Evolutionary conservation across 805 yeast genomes (phyloP).

Genomic region (Metschnikowia santaceciliae): DNA sequence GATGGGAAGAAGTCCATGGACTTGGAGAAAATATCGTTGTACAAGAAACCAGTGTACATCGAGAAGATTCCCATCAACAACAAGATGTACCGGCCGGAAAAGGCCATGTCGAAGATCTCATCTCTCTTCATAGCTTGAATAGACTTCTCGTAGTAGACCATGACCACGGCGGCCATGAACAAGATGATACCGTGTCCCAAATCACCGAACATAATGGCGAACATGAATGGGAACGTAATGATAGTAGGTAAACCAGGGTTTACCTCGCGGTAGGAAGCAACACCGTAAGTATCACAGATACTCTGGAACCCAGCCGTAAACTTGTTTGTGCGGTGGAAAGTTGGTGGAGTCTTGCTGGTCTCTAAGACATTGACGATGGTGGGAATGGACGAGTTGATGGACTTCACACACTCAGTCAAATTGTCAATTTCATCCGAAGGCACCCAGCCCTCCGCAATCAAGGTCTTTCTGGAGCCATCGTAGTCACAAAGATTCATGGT

Average conservation of each 20-base stretch:
- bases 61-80: conserved; percentile 92
- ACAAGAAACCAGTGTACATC: conserved; percentile 89
- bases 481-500: conserved; percentile 76
- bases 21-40: conserved; percentile 90
- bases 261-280: conserved; percentile 89
- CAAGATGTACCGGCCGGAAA: conserved; percentile 84
- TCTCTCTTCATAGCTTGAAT: conserved; percentile 71
- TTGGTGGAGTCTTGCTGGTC: conserved; percentile 88
- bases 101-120: conserved; percentile 97
- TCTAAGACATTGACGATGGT: conserved; percentile 56
- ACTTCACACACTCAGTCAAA: conserved; percentile 65
- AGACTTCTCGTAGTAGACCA: conserved; percentile 71
- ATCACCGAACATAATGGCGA: conserved; percentile 99
- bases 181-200: conserved; percentile 91
- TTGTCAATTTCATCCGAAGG: conserved; percentile 71
- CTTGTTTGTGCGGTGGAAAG: conserved; percentile 90
- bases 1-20: conserved; percentile 83
- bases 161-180: conserved; percentile 62
- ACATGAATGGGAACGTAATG: conserved; percentile 96
- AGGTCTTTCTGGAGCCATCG: conserved; percentile 77
- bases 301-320: conserved; percentile 90
- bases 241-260: conserved; percentile 95
- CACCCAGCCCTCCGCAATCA: conserved; percentile 96
- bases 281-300: conserved; percentile 93
- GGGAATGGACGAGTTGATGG: conserved; percentile 52